Base-by-base conservation (phyloP, 768 basidiomycete genomes). In the Rickenella mellea region DNA sequence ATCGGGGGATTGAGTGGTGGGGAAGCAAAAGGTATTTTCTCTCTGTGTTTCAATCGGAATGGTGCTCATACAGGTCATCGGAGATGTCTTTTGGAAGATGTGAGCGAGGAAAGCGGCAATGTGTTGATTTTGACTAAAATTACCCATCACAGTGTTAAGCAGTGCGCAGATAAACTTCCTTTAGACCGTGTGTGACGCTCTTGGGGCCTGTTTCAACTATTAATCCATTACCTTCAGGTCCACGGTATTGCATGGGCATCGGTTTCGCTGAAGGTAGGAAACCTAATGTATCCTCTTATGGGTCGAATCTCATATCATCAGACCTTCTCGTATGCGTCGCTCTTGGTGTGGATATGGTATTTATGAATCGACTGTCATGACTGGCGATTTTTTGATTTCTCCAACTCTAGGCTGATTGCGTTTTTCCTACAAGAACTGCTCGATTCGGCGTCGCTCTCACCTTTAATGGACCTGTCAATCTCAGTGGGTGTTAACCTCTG, bases 1-100 rank as follows among this genome's bases (percentile, higher is more conserved):
- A 85, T 94, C 43, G 91, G 90, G 19, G 90, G 90, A 2, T 65
- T 94, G 7, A 90, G 86, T 49, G 90, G 90, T 19, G 90, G 90
- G 11, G 90, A 94, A 67, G 87, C 80, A 59, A 91, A 93, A 75
- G 88, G 88, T 80, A 45, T 26, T 61, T 40, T 14, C 38, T 21
- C 5, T 30, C 30, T 29, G 14, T 2, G 32, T 41, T 21, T 22
- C 8, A 19, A 22, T 28, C 17, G 29, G 24, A 15, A n/a, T 43
- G 24, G 24, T n/a, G 30, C 12, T 40, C 26, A 6, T 27, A 31
- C 20, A 31, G 26, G 27, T 21, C 20, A 10, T 37, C 44, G 39
- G 33, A 90, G 85, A 87, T 59, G 58, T 78, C 2, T 92, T 91
- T 59, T 91, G 88, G 87, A 72, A 73, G 59, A 74, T 91, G 89